A percentile compares a stretch with the other conserved stretches of the same genome.
phyloP scores from a whole-genome alignment of 169 alveolate genomes.

The Plasmodium knowlesi region DNA sequence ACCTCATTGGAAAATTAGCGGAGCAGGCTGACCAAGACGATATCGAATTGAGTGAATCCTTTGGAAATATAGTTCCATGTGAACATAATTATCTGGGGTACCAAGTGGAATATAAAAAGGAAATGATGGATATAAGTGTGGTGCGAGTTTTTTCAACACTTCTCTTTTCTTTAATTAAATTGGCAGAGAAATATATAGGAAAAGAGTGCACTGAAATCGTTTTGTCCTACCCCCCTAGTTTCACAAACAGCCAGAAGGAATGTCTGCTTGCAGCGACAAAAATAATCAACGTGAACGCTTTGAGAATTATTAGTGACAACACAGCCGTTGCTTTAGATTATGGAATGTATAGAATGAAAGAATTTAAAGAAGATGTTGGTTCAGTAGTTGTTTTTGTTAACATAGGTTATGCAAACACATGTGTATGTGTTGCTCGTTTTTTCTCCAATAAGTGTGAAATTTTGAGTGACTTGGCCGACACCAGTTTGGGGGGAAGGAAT shows the following conservation, averaged over 20 bases:
- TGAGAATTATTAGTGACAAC: conserved; percentile 94
- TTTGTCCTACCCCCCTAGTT: conserved; percentile 92
- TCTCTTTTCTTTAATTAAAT: conserved; percentile 84
- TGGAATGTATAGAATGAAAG: conserved; percentile 96
- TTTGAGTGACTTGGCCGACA: conserved; percentile 92
- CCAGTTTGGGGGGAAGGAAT: conserved; percentile 96
- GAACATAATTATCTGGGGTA: conserved; percentile 84
- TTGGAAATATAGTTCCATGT: conserved; percentile 80
- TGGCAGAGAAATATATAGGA: conserved; percentile 87
- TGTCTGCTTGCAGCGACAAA: conserved; percentile 94
- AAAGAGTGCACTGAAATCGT: conserved; percentile 87
- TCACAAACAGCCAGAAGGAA: conserved; percentile 92
- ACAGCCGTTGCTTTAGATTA: conserved; percentile 97
- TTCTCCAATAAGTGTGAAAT: conserved; percentile 91
- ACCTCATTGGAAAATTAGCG: conserved; percentile 88
- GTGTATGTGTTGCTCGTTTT: conserved; percentile 92
- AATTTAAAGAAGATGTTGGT: conserved; percentile 91
- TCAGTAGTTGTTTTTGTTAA: conserved; percentile 95
- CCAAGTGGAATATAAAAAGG: conserved; percentile 87
- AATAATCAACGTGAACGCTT: conserved; percentile 94
- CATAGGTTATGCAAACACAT: conserved; percentile 94
- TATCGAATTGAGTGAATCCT: conserved; percentile 74
- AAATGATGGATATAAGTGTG: conserved; percentile 85
- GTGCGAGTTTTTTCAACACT: conserved; percentile 91
- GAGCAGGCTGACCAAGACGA: conserved; percentile 63